These are phyloP conservation scores for Kuraishia borneana DNA, from an alignment of 805 yeast genomes.

Conservation along the genomic window DNA sequence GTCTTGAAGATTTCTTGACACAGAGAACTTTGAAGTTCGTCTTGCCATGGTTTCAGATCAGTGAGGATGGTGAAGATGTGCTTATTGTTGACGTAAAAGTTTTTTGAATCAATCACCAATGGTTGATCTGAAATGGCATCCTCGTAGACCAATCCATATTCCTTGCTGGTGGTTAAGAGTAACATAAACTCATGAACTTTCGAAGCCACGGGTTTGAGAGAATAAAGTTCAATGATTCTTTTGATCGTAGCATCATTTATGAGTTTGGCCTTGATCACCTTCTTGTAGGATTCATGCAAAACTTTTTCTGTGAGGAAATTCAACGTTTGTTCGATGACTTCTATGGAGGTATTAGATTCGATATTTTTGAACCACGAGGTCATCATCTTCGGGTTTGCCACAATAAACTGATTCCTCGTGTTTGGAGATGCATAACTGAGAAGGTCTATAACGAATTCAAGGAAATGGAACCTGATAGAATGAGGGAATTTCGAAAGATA, in stretches of 20 bases:
- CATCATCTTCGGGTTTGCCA: conserved; percentile 45
- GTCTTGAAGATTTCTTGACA: conserved; percentile 35
- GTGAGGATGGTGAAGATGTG: conserved; percentile 51
- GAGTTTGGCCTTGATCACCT: conserved; percentile 46
- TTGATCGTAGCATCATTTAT: conserved; percentile 26
- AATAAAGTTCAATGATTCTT: background rate
- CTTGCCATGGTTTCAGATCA: conserved; percentile 74
- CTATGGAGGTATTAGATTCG: conserved; percentile 38
- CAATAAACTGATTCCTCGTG: conserved; percentile 53
- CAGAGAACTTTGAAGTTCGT: conserved; percentile 47
- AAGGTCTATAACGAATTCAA: conserved; percentile 50
- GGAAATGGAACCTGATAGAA: conserved; percentile 47
- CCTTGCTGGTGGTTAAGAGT: background rate
- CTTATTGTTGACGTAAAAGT: conserved; percentile 57
- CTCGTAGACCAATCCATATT: background rate
- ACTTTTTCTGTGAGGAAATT: conserved; percentile 37
- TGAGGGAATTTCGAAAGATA: conserved; percentile 21
- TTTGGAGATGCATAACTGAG: conserved; percentile 36
- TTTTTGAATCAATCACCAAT: conserved; percentile 28
- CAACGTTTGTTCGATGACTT: conserved; percentile 27
- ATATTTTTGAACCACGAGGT: conserved; percentile 59
- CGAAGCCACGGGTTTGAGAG: background rate
- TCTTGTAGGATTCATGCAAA: conserved; percentile 52
- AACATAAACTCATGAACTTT: background rate
- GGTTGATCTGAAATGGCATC: background rate